Percentiles rank a stretch among this genome's conserved stretches.
phyloP scores from a whole-genome alignment of 2,329 filamentous ascomycete species.

The Colletotrichum shisoi region DNA sequence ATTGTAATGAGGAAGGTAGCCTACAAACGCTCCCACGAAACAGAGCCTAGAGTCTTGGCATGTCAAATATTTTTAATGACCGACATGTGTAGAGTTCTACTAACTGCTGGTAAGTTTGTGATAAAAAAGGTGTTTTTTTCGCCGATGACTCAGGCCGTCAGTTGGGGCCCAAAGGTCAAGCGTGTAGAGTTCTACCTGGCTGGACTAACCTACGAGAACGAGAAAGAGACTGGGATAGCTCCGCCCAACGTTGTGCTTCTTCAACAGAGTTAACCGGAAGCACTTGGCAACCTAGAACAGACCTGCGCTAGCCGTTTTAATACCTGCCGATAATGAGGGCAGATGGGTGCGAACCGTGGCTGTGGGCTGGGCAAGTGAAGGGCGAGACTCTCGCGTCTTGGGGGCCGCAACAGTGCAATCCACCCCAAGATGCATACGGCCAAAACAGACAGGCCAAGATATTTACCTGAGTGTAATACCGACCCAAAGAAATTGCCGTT shows the following conservation, averaged over 20 bases:
- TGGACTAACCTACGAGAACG: not conserved
- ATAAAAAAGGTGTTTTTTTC: too few relatives aligned
- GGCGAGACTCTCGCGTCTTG: constrained; percentile 9
- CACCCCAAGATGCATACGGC: constrained; percentile 2
- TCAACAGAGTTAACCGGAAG: not conserved
- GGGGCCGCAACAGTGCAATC: not conserved
- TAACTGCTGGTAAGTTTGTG: too few relatives aligned
- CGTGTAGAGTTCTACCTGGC: not conserved
- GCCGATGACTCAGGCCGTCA: too few relatives aligned
- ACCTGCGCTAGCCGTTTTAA: not conserved
- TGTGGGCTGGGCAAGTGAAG: constrained; percentile 32
- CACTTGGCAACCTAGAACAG: constrained; percentile 8
- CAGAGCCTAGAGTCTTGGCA: not conserved
- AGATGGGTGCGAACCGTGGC: constrained; percentile 16
- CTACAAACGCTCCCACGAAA: not conserved
- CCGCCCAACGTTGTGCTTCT: not conserved
- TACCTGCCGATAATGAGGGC: not conserved
- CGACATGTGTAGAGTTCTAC: not conserved
- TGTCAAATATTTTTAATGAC: not conserved
- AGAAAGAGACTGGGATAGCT: not conserved
- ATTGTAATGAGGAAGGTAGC: constrained; percentile 11
- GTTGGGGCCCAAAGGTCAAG: too few relatives aligned
- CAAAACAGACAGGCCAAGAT: constrained; percentile 28
- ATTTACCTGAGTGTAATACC: constrained; percentile 9
- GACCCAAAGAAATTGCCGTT: constrained; percentile 7